These are phyloP conservation scores for Colletotrichum higginsianum DNA, from an alignment of 2,329 filamentous ascomycete species.

Conservation along the genomic window DNA sequence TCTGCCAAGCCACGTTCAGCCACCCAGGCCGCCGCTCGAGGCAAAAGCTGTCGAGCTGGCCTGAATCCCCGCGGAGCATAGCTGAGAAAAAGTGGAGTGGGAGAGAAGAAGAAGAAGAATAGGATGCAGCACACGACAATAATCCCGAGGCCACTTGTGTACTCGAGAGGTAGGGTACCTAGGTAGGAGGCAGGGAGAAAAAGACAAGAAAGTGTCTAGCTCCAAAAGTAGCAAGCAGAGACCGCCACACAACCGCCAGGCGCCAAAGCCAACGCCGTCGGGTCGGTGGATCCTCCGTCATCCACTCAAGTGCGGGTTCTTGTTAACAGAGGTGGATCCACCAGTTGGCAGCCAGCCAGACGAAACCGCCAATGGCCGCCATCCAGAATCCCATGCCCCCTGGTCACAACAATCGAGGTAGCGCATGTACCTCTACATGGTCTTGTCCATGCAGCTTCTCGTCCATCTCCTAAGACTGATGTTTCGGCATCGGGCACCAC, in stretches of 20 bases:
- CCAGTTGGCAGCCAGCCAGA: slow-evolving; percentile 4
- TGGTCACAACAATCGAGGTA: slow-evolving; percentile 8
- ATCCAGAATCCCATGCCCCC: slow-evolving; percentile 10
- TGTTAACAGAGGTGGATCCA: slow-evolving; percentile 25
- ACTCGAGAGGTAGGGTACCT: background rate
- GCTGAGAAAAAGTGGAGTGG: slow-evolving; percentile 5
- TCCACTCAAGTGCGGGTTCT: slow-evolving; percentile 32
- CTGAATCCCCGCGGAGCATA: background rate
- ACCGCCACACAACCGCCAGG: slow-evolving; percentile 9
- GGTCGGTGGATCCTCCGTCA: slow-evolving; percentile 15
- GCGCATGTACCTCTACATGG: background rate
- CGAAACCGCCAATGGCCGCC: slow-evolving; percentile 32
- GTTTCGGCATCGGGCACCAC: slow-evolving; percentile 38
- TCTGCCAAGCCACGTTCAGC: slow-evolving; percentile 12
- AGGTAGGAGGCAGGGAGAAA: too few relatives aligned
- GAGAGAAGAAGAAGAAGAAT: too few relatives aligned
- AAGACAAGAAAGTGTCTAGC: background rate
- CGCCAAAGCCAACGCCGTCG: slow-evolving; percentile 20
- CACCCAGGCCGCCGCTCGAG: background rate
- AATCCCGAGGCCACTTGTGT: background rate
- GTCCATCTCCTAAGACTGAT: slow-evolving; percentile 3
- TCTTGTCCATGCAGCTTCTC: background rate
- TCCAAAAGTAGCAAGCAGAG: background rate
- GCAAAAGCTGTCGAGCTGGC: background rate
- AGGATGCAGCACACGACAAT: background rate